Evolutionary conservation across 352 stramenopile species (phyloP), one percentile per base, ranked within the genome.

Genomic region (Phytophthora podocarpi): DNA sequence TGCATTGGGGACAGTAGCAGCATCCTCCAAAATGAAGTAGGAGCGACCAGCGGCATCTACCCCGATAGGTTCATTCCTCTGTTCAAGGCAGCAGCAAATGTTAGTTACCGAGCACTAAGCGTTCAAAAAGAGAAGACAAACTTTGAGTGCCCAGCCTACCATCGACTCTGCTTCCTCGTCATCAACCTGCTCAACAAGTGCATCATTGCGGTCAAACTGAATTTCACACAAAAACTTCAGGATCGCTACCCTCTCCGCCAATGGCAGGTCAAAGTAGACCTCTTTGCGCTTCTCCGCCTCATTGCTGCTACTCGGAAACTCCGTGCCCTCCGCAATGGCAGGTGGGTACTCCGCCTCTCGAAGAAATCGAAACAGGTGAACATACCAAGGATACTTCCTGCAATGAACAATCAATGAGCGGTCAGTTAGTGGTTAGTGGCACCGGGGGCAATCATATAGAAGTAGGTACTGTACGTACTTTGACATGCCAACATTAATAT

Each of bases 1-100:
- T n/a, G 65, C 78, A n/a, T 87, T 67, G 7, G 74, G 49, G 20
- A 88, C 66, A 6, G 70, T 85, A 20, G 78, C 59, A 12, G 74
- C 62, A 65, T 92, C 81, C 51, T 92, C 82, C 18, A 92, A 46
- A 31, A 85, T 47, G 49, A 77, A 90, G 64, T 90, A 89, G 1
- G 52, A 76, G 18, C 78, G 76, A 40, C 74, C 76, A 0, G 32
- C 45, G n/a, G 71, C 68, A 56, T 91, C 82, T 0, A 39, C 43
- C 0, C 82, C 82, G 1, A 85, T 48, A 5, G 69, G 59, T 18
- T 83, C 70, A 49, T 90, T 83, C 23, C 80, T 70, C 75, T 87
- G 37, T 54, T 54, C 4, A 23, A 36, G 56, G 64, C 31, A 65
- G 41, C 15, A 59, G 26, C 12, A 56, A 20, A 8, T 26, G 16